A percentile compares a stretch with the other conserved stretches of the same genome.
Evolutionary conservation across 2,329 filamentous ascomycete genomes (phyloP).

Genomic region (Xylaria sp.): DNA sequence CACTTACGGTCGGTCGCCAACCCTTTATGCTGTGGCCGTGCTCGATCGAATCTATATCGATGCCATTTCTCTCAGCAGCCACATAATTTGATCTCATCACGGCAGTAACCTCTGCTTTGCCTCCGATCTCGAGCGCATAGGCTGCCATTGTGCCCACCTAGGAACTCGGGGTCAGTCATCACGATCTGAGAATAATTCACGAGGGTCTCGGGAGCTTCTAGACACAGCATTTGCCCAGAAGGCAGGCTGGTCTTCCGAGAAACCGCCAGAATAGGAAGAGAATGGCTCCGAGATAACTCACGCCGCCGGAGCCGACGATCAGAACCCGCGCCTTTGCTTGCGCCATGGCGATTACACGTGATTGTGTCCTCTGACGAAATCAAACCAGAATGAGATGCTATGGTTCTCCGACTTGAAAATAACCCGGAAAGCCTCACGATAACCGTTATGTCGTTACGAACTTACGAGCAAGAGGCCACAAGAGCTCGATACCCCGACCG

Average conservation of each 20-base stretch:
- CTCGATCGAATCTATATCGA: slow-evolving; percentile 60
- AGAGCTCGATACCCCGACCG: too few relatives aligned
- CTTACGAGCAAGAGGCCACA: too few relatives aligned
- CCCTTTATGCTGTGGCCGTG: slow-evolving; percentile 53
- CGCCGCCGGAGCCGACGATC: slow-evolving; percentile 59
- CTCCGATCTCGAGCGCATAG: slow-evolving; percentile 57
- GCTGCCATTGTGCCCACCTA: slow-evolving; percentile 62
- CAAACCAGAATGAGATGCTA: not conserved
- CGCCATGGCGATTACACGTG: slow-evolving; percentile 13
- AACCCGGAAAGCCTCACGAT: not conserved
- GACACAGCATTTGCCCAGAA: too few relatives aligned
- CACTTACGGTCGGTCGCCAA: slow-evolving; percentile 55
- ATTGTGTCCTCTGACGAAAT: not conserved
- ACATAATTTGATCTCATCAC: slow-evolving; percentile 63
- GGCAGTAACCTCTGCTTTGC: slow-evolving; percentile 56
- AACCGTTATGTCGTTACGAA: too few relatives aligned
- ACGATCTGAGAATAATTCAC: too few relatives aligned
- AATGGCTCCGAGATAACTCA: too few relatives aligned
- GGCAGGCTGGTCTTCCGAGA: too few relatives aligned
- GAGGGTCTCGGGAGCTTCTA: too few relatives aligned
- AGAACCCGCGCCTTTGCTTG: slow-evolving; percentile 50
- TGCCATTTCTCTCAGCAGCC: slow-evolving; percentile 53
- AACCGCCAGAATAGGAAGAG: too few relatives aligned
- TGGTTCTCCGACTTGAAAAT: not conserved
- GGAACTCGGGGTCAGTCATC: too few relatives aligned